Base-by-base conservation (phyloP, 768 basidiomycete genomes). In the Naganishia friedmannii region DNA sequence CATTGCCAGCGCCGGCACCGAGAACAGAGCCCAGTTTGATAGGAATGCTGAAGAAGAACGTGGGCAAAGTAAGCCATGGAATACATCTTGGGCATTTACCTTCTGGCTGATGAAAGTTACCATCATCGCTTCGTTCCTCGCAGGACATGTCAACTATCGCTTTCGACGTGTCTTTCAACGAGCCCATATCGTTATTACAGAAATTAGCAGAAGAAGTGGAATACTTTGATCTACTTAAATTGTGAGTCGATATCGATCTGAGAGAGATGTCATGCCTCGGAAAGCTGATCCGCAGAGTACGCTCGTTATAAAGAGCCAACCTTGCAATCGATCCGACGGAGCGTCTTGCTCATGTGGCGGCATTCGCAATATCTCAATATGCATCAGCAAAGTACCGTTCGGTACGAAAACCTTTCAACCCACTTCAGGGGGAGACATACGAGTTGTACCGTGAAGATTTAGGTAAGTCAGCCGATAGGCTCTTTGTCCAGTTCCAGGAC, bases 371-470 rank as follows among this genome's bases (percentile, higher is more conserved):
- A 26, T 93, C 92, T 4, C 84, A 88, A 63, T 93, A 93, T 76
- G 88, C 90, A 6, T 90, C 90, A 76, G 91, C 91, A 3, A 86
- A 86, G 57, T 85, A 89, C 81, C 86, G 92, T 34, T 87, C 89
- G 12, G 89, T 91, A 53, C 85, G 92, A 70, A 94, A 94, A 81
- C 90, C 90, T 72, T 94, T 93, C 74, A 93, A 91, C 73, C 92
- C 92, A 0, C 88, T 93, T 87, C 85, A 92, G 57, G 90, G 86
- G 3, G 92, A 94, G 80, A 93, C 92, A 1, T 94, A 90, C 71
- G 92, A 94, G 80, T 89, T 92, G 72, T 75, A 83, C 54, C 87
- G 90, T 53, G 88, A 90, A 86, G 88, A 86, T 46, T 42, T 72
- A 28, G 69, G 60, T 63, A 19, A 63, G 39, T 45, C 15, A 17